phyloP scores from a whole-genome alignment of 1,139 yeast genomes.

The Kazachstania sp. region DNA sequence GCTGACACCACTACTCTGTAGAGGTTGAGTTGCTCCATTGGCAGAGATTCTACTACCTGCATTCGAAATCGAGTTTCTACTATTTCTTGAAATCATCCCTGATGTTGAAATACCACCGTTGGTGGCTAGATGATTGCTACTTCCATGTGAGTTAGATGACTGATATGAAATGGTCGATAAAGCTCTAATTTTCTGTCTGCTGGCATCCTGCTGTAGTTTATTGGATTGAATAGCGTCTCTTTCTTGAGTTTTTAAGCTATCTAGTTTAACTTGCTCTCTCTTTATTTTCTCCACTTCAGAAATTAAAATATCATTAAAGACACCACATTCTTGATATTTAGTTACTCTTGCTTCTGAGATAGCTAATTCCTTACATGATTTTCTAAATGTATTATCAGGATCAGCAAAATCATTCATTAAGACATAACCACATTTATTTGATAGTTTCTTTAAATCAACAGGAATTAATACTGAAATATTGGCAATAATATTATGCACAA shows the following conservation, averaged over 20 bases:
- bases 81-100: constrained; percentile 8
- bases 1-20: constrained; percentile 28
- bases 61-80: constrained; percentile 19
- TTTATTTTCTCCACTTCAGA: constrained; percentile 44
- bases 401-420: constrained; percentile 21
- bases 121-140: not conserved
- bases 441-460: constrained; percentile 11
- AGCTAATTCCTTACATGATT: constrained; percentile 36
- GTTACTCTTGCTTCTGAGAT: constrained; percentile 36
- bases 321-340: constrained; percentile 30
- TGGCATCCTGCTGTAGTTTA: constrained; percentile 16
- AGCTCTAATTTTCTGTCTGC: constrained; percentile 13
- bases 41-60: constrained; percentile 17
- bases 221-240: constrained; percentile 19
- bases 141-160: not conserved
- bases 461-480: constrained; percentile 41
- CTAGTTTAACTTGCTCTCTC: constrained; percentile 43
- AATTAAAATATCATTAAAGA: constrained; percentile 39
- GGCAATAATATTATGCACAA: constrained; percentile 47
- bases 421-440: constrained; percentile 15
- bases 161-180: constrained; percentile 10
- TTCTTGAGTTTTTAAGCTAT: constrained; percentile 36
- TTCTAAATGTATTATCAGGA: constrained; percentile 13
- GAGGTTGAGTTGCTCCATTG: constrained; percentile 16
- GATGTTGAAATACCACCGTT: constrained; percentile 1